phyloP scores from a whole-genome alignment of 1,284 basidiomycete species.

The Tranzscheliella williamsii region DNA sequence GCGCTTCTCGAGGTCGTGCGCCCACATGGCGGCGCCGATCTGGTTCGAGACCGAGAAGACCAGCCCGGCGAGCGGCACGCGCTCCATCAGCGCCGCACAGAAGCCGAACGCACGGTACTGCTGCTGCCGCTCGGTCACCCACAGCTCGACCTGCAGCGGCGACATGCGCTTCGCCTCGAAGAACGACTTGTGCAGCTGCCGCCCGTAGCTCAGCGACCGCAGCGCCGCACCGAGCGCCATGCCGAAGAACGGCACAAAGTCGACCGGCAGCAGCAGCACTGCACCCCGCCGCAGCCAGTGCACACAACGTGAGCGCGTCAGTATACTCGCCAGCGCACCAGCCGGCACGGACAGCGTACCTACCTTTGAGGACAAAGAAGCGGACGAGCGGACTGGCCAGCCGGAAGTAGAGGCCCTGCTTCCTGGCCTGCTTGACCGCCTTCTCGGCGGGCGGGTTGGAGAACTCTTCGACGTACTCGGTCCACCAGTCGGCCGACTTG shows the following conservation, averaged over 20 bases:
- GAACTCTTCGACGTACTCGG: constrained; percentile 57
- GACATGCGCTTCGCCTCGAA: constrained; percentile 59
- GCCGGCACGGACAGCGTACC: neutral
- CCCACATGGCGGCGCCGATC: constrained; percentile 60
- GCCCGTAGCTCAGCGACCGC: constrained; percentile 40
- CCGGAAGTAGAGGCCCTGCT: constrained; percentile 42
- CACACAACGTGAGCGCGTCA: neutral
- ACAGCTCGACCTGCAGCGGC: constrained; percentile 48
- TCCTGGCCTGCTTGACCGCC: constrained; percentile 45
- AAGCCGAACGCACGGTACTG: constrained; percentile 55
- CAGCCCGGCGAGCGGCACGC: constrained; percentile 52
- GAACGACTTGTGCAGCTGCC: constrained; percentile 36
- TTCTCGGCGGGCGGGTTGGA: constrained; percentile 48
- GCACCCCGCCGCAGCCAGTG: too few species aligned
- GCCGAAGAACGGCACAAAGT: constrained; percentile 55
- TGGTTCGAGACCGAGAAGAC: constrained; percentile 56
- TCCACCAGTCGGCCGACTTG: constrained; percentile 56
- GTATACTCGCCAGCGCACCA: too few species aligned
- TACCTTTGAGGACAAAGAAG: constrained; percentile 45
- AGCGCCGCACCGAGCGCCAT: constrained; percentile 37
- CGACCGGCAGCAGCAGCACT: constrained; percentile 49
- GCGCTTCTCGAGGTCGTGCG: constrained; percentile 59
- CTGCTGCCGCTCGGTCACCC: constrained; percentile 54
- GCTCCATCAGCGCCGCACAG: constrained; percentile 49
- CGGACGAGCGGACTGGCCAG: constrained; percentile 42